phyloP scores from a whole-genome alignment of 352 stramenopile genomes.

The Discostella stelligera region DNA sequence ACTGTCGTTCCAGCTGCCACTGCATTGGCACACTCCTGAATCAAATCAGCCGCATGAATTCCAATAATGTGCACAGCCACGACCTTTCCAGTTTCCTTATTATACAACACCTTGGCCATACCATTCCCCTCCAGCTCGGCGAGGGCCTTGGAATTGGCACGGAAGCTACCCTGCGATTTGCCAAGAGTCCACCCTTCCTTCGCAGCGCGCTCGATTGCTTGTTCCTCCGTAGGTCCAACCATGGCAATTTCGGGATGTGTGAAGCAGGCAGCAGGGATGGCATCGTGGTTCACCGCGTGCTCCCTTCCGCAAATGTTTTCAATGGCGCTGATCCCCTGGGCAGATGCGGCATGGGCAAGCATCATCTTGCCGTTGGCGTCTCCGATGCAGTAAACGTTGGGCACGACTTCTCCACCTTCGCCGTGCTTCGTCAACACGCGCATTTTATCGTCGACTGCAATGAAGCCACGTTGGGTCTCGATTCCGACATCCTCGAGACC shows the following conservation, averaged over 20 bases:
- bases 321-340: slow-evolving; percentile 86
- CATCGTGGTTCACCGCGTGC: slow-evolving; percentile 85
- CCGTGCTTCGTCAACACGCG: slow-evolving; percentile 82
- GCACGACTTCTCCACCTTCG: slow-evolving; percentile 75
- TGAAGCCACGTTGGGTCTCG: slow-evolving; percentile 85
- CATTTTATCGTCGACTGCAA: slow-evolving; percentile 86
- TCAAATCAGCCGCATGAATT: slow-evolving; percentile 87
- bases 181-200: slow-evolving; percentile 86
- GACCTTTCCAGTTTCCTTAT: slow-evolving; percentile 87
- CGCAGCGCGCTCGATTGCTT: slow-evolving; percentile 81
- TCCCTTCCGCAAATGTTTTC: slow-evolving; percentile 86
- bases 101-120: slow-evolving; percentile 88
- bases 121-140: slow-evolving; percentile 86
- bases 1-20: slow-evolving; percentile 86
- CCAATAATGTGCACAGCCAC: slow-evolving; percentile 90
- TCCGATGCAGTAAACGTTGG: slow-evolving; percentile 87
- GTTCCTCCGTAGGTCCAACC: slow-evolving; percentile 85
- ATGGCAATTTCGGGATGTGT: slow-evolving; percentile 88
- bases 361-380: slow-evolving; percentile 90
- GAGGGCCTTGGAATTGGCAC: slow-evolving; percentile 87
- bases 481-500: slow-evolving; percentile 84
- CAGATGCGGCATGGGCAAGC: slow-evolving; percentile 86
- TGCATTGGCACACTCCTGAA: slow-evolving; percentile 88
- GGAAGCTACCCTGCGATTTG: slow-evolving; percentile 85
- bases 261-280: slow-evolving; percentile 86